These are phyloP conservation scores for Apium graveolens DNA, from an alignment of 129 eudicot genomes.

Conservation along the genomic window DNA sequence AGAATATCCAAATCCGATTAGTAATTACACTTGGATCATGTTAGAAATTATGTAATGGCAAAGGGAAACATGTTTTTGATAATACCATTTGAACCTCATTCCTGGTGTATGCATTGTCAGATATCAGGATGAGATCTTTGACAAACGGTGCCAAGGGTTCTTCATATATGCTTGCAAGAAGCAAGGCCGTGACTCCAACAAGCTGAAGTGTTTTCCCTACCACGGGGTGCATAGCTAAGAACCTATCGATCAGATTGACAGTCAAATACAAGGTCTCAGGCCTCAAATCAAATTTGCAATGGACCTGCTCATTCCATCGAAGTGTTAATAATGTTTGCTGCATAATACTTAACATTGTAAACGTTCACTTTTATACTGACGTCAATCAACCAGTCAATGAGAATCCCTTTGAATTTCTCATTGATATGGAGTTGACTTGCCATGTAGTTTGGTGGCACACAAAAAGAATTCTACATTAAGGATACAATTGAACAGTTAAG, in stretches of 20 bases:
- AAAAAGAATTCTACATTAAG: slow-evolving; percentile 44
- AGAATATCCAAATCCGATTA: neutral
- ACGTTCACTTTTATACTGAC: slow-evolving; percentile 17
- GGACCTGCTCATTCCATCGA: slow-evolving; percentile 53
- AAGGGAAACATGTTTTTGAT: neutral
- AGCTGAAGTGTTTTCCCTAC: too few relatives aligned
- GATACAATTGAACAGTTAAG: neutral
- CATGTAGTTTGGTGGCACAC: slow-evolving; percentile 69
- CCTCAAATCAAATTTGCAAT: slow-evolving; percentile 76
- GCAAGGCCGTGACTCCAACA: too few relatives aligned
- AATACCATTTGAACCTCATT: too few relatives aligned
- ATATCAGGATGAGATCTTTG: too few relatives aligned
- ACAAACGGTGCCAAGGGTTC: too few relatives aligned
- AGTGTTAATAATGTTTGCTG: neutral
- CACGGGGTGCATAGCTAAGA: too few relatives aligned
- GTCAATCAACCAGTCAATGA: slow-evolving; percentile 92
- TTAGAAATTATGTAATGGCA: neutral
- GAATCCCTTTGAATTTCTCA: slow-evolving; percentile 73
- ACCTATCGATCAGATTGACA: too few relatives aligned
- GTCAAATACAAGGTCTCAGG: slow-evolving; percentile 63
- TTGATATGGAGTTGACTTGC: slow-evolving; percentile 62
- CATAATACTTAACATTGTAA: neutral
- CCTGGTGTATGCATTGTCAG: too few relatives aligned
- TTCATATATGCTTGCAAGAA: too few relatives aligned
- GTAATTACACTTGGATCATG: neutral